These are phyloP conservation scores for Ceratobasidium sp. DNA, from an alignment of 1,284 basidiomycete genomes.

Conservation along the genomic window DNA sequence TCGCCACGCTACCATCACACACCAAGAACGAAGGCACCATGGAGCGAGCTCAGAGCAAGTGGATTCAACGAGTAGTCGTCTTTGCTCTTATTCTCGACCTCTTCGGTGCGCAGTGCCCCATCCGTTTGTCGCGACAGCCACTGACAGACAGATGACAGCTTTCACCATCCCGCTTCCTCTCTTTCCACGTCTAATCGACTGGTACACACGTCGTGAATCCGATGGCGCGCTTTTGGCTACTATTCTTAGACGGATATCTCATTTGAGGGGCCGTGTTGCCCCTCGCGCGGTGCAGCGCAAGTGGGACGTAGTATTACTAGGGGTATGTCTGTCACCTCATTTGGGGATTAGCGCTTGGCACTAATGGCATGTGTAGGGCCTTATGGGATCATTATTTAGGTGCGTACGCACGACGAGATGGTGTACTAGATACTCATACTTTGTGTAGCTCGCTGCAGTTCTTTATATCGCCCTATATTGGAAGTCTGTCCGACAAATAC, in stretches of 20 bases:
- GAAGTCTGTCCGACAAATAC: constrained; percentile 83
- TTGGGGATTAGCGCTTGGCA: constrained; percentile 37
- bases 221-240: constrained; percentile 44
- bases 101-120: constrained; percentile 63
- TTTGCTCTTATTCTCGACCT: constrained; percentile 86
- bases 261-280: constrained; percentile 46
- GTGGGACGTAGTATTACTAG: constrained; percentile 85
- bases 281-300: constrained; percentile 65
- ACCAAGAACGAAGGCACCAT: constrained; percentile 3
- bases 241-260: constrained; percentile 10
- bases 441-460: constrained; percentile 81
- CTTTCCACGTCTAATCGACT: constrained; percentile 88
- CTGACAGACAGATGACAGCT: constrained; percentile 58
- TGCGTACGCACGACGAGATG: constrained; percentile 56
- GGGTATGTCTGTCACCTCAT: constrained; percentile 56
- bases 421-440: neutral
- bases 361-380: constrained; percentile 62
- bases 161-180: constrained; percentile 95
- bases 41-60: constrained; percentile 46
- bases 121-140: constrained; percentile 7
- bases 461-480: constrained; percentile 85
- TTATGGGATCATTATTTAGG: constrained; percentile 92
- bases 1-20: no score
- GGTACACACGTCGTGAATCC: constrained; percentile 69
- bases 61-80: constrained; percentile 78